A percentile compares a stretch with the other conserved stretches of the same genome.
These are phyloP conservation scores for Gloeophyllum trabeum DNA, from an alignment of 768 basidiomycete genomes.

Conservation along the genomic window DNA sequence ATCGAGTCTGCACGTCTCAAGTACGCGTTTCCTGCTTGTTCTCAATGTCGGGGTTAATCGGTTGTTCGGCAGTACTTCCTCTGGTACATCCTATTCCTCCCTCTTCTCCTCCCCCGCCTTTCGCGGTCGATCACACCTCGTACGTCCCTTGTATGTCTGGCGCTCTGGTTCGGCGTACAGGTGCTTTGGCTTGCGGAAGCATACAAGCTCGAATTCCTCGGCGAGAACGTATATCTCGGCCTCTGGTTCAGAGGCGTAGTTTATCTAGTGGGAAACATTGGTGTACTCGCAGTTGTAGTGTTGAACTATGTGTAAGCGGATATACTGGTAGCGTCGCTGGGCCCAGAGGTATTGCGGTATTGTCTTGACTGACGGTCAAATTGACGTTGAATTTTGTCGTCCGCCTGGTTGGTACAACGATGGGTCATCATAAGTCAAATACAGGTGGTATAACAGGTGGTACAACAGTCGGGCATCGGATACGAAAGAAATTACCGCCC, in stretches of 20 bases:
- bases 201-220: conserved; percentile 84
- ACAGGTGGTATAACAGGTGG: no score
- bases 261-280: conserved; percentile 68
- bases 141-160: conserved; percentile 28
- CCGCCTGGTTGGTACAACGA: no score
- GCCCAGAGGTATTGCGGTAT: no score
- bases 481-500: no score
- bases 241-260: conserved; percentile 74
- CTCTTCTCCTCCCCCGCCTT: conserved; percentile 65
- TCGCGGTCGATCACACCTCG: conserved; percentile 27
- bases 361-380: no score
- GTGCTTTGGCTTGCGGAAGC: conserved; percentile 87
- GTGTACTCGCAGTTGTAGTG: no score
- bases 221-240: conserved; percentile 54
- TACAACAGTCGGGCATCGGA: no score
- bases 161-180: conserved; percentile 70
- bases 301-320: no score
- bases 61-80: conserved; percentile 69
- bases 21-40: conserved; percentile 26
- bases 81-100: conserved; percentile 89
- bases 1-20: conserved; percentile 98
- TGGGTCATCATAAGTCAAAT: no score
- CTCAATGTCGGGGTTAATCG: background rate
- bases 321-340: no score
- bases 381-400: no score